phyloP scores from a whole-genome alignment of 306 rosid species.

The Ormosia semicastrata region DNA sequence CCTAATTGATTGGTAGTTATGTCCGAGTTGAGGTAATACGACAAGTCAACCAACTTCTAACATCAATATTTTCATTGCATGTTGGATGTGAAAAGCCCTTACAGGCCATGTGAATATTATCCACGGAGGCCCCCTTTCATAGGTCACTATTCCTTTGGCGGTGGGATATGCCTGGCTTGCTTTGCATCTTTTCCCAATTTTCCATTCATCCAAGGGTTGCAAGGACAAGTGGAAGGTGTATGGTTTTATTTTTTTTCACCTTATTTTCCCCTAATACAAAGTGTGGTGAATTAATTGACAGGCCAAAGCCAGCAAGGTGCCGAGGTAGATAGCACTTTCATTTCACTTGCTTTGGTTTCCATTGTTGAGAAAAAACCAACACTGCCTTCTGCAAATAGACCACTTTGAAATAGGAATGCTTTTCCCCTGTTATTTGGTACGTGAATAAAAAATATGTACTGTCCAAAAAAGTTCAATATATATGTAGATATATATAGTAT shows the following conservation, averaged over 20 bases:
- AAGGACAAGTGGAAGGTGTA: constrained; percentile 20
- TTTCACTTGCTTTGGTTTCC: background rate
- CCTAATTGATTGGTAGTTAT: constrained; percentile 40
- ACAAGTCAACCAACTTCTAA: constrained; percentile 36
- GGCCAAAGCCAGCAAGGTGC: background rate
- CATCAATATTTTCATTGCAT: constrained; percentile 11
- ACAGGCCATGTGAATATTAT: constrained; percentile 53
- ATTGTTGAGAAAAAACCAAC: background rate
- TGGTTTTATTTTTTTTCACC: background rate
- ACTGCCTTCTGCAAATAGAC: background rate
- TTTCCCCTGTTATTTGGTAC: background rate
- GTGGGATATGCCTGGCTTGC: constrained; percentile 18
- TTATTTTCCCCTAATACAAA: background rate
- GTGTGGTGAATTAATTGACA: background rate
- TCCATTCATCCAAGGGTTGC: background rate
- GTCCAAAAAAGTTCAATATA: background rate
- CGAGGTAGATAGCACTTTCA: background rate
- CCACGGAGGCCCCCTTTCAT: constrained; percentile 36
- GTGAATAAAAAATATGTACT: background rate
- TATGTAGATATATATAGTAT: no score
- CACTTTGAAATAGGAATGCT: background rate
- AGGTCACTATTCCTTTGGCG: constrained; percentile 31
- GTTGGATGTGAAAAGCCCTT: constrained; percentile 31
- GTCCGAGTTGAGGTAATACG: constrained; percentile 21
- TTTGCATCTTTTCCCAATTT: constrained; percentile 19